Conservation (phyloP, 495 filamentous ascomycete species). For the Aspergillus haitiensis region DNA sequence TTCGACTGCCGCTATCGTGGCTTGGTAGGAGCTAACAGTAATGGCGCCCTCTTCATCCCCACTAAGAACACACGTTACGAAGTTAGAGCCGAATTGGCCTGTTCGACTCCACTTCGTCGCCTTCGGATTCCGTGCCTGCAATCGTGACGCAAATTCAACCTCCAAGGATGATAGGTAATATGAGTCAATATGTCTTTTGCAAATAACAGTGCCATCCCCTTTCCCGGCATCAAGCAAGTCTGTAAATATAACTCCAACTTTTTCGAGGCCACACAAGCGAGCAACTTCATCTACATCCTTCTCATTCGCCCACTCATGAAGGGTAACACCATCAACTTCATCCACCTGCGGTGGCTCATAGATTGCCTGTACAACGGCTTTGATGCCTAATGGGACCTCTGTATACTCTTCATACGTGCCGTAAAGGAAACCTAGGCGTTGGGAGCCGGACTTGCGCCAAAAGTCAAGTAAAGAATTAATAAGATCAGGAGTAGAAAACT, state of each 20-base stretch:
- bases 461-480: constrained; percentile 88
- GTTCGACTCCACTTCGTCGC: constrained; percentile 96
- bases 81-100: constrained; percentile 91
- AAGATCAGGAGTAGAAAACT: constrained; percentile 79
- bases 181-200: constrained; percentile 94
- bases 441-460: constrained; percentile 77
- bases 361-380: constrained; percentile 96
- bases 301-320: constrained; percentile 87
- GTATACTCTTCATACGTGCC: constrained; percentile 88
- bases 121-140: constrained; percentile 86
- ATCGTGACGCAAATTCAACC: constrained; percentile 80
- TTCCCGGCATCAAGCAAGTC: constrained; percentile 82
- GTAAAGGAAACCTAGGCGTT: constrained; percentile 88
- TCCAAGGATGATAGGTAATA: constrained; percentile 93
- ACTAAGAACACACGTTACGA: constrained; percentile 92
- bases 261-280: constrained; percentile 78
- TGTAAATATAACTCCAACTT: constrained; percentile 93
- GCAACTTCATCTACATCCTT: constrained; percentile 79
- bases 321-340: constrained; percentile 86
- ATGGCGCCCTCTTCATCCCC: constrained; percentile 91
- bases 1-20: constrained; percentile 89
- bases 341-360: constrained; percentile 93
- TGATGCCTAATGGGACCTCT: constrained; percentile 90
- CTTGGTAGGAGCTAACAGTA: constrained; percentile 87
- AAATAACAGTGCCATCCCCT: constrained; percentile 80